Percentiles rank a stretch among this genome's conserved stretches.
phyloP scores from a whole-genome alignment of 2,329 filamentous ascomycete species.

The Volutella citrinella region DNA sequence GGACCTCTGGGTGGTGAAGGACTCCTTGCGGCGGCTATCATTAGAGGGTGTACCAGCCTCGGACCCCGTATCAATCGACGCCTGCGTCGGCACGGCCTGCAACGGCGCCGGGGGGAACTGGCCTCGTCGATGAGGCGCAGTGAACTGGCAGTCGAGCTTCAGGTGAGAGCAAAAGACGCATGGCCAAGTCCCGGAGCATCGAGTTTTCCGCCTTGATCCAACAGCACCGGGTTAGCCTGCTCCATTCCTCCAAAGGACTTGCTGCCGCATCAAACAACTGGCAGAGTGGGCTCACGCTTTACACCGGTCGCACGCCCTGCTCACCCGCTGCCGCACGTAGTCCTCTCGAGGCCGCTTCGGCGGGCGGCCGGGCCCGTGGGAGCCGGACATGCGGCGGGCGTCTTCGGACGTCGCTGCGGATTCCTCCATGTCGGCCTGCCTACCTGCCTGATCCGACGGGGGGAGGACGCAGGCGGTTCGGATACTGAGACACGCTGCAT shows the following conservation, averaged over 20 bases:
- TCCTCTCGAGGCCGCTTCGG: conserved; percentile 1
- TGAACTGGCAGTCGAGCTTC: conserved; percentile 21
- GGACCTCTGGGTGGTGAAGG: too few species aligned
- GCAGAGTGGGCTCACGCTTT: conserved; percentile 16
- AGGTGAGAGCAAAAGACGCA: conserved; percentile 21
- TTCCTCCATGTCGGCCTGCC: too few species aligned
- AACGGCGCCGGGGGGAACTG: too few species aligned
- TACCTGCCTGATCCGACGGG: too few species aligned
- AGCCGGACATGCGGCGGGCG: background rate
- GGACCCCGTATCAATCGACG: conserved; percentile 18
- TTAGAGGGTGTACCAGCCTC: conserved; percentile 12
- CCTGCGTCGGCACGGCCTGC: too few species aligned
- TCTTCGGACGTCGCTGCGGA: background rate
- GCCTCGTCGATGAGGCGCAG: conserved; percentile 19
- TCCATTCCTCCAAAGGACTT: too few species aligned
- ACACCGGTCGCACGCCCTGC: conserved; percentile 24
- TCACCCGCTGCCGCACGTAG: conserved; percentile 2
- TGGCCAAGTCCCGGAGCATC: conserved; percentile 23
- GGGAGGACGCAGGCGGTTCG: too few species aligned
- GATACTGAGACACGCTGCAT: too few species aligned
- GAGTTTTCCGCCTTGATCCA: conserved; percentile 23
- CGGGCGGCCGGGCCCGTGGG: background rate
- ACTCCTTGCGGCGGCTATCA: too few species aligned
- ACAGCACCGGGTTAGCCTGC: too few species aligned
- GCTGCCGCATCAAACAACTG: too few species aligned